Conservation (phyloP, 768 basidiomycete genomes). For the Candolleomyces eurysporus region DNA sequence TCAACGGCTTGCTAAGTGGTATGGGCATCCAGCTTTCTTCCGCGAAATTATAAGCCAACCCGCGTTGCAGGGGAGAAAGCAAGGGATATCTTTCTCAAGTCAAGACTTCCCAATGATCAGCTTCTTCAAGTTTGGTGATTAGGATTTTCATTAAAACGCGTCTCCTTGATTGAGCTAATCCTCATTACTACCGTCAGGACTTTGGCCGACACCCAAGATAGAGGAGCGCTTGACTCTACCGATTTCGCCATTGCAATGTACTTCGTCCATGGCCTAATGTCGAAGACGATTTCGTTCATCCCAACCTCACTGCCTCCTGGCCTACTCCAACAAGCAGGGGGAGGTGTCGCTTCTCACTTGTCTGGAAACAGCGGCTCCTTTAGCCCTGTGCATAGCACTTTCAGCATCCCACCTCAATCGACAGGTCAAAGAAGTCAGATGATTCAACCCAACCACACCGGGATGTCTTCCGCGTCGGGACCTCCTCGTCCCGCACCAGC, state of each 20-base stretch:
- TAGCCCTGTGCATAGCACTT: slow-evolving; percentile 50
- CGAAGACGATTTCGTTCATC: slow-evolving; percentile 65
- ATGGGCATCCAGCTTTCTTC: slow-evolving; percentile 18
- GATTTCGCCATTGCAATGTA: slow-evolving; percentile 98
- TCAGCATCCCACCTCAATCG: slow-evolving; percentile 56
- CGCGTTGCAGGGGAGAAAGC: slow-evolving; percentile 75
- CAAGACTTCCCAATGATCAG: slow-evolving; percentile 80
- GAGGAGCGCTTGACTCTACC: slow-evolving; percentile 82
- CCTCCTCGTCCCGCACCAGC: slow-evolving; percentile 28
- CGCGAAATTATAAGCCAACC: neutral
- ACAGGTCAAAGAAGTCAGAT: slow-evolving; percentile 52
- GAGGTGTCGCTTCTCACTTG: slow-evolving; percentile 45
- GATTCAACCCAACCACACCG: slow-evolving; percentile 52
- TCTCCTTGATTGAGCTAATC: neutral
- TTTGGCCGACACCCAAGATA: slow-evolving; percentile 91
- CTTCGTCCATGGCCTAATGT: slow-evolving; percentile 92
- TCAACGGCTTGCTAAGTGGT: slow-evolving; percentile 80
- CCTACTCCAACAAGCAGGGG: slow-evolving; percentile 80
- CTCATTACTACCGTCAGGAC: slow-evolving; percentile 49
- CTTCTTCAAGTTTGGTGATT: slow-evolving; percentile 90
- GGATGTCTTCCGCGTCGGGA: slow-evolving; percentile 29
- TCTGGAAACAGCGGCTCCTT: slow-evolving; percentile 64
- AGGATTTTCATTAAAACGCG: slow-evolving; percentile 5
- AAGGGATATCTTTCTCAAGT: slow-evolving; percentile 87
- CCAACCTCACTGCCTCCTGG: slow-evolving; percentile 78